Base-by-base conservation (phyloP, 352 stramenopile genomes). In the Phytophthora nicotianae region DNA sequence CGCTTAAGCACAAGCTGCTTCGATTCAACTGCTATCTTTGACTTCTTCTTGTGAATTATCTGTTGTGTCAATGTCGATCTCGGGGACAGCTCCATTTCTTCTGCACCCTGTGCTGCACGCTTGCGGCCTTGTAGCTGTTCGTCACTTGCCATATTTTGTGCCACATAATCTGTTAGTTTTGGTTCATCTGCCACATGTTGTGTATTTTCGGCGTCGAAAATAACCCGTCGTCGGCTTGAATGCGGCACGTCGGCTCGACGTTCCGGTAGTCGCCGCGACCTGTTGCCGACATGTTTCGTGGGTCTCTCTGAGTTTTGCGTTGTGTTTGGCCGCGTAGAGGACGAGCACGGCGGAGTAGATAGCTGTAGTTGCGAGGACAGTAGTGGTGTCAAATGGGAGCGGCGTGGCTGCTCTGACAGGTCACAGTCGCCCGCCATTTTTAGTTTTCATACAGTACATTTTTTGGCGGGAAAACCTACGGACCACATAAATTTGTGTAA, bases 31-130 rank as follows among this genome's bases (percentile, higher is more conserved):
- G 55, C 16, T 21, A 45, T 58, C 37, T 72, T 79, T 48, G 68
- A 67, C 45, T 74, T 83, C 42, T 76, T 79, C 19, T 64, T 63
- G 21, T 66, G 43, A 8, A 68, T 5, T 5, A 26, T 37, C 10
- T 69, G 24, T 2, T 57, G 43, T n/a, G 17, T 51, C 14, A 38
- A 41, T n/a, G 10, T 33, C 11, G 53, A 58, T 21, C 35, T 53
- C 11, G 43, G 38, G 2, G 55, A 70, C 40, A 57, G 20, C 27
- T 57, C 47, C 9, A 35, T 16, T n/a, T 14, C 41, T 23, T 41
- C 47, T 5, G 23, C 49, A 21, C 3, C n/a, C 24, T 0, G 14
- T 52, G 60, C 38, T 42, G 29, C 48, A 35, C 61, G 42, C 33
- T 70, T 74, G 20, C 66, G 38, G 42, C 62, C 48, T 58, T 68